Conservation (phyloP, 352 stramenopile species). For the Elongisporangium anandrum region DNA sequence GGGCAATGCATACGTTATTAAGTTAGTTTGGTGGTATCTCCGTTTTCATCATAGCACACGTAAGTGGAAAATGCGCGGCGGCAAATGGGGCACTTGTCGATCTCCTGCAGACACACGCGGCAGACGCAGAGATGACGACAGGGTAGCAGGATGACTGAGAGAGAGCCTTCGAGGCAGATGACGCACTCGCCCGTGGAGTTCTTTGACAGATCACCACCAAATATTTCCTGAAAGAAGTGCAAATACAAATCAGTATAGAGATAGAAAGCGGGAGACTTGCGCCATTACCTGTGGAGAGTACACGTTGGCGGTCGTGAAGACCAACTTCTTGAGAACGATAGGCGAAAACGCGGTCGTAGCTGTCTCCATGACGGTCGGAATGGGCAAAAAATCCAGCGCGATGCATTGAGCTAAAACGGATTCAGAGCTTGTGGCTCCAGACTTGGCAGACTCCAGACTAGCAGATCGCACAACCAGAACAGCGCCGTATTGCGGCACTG, state of each 20-base stretch:
- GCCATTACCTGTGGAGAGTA: constrained; percentile 36
- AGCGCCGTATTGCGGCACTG: constrained; percentile 18
- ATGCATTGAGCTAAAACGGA: constrained; percentile 41
- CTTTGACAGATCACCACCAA: constrained; percentile 19
- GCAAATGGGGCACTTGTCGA: constrained; percentile 72
- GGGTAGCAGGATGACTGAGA: constrained; percentile 41
- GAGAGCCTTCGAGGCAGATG: constrained; percentile 55
- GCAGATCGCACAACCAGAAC: constrained; percentile 22
- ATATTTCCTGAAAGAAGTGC: constrained; percentile 41
- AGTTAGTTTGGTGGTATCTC: not conserved
- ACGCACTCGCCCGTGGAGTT: constrained; percentile 35
- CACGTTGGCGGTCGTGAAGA: constrained; percentile 29
- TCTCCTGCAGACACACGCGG: constrained; percentile 54
- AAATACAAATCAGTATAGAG: not conserved
- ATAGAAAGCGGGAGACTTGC: too few species aligned
- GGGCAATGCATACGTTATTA: not conserved
- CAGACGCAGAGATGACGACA: constrained; percentile 71
- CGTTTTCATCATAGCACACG: constrained; percentile 23
- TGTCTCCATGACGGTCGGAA: constrained; percentile 18
- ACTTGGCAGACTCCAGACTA: constrained; percentile 4
- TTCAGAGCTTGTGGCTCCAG: constrained; percentile 3
- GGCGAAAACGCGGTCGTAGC: constrained; percentile 13
- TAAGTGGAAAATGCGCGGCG: constrained; percentile 56
- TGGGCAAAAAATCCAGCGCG: constrained; percentile 60
- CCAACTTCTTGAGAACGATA: constrained; percentile 42